Conservation (phyloP, 1,284 basidiomycete genomes). For the Cerrena zonata region DNA sequence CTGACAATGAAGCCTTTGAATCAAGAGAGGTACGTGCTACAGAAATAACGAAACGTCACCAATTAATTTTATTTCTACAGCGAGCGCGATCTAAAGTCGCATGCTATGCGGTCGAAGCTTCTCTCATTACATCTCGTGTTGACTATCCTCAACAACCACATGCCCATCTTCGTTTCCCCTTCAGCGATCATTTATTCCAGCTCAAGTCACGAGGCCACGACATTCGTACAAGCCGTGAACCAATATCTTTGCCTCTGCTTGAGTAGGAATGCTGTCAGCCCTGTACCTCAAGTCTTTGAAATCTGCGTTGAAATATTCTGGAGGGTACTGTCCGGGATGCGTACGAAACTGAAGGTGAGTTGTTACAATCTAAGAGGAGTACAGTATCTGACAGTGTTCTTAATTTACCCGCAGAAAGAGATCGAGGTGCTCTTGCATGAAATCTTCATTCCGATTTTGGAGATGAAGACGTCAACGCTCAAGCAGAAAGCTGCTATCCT, state of each 20-base stretch:
- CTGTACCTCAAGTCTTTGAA: slow-evolving; percentile 96
- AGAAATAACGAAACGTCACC: slow-evolving; percentile 1
- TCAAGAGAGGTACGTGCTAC: slow-evolving; percentile 83
- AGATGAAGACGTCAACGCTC: slow-evolving; percentile 94
- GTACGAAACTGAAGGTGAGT: slow-evolving; percentile 87
- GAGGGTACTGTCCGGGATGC: slow-evolving; percentile 88
- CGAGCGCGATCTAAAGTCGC: slow-evolving; percentile 88
- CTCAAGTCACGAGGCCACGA: slow-evolving; percentile 78
- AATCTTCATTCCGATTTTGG: slow-evolving; percentile 97
- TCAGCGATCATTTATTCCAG: slow-evolving; percentile 83
- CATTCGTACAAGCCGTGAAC: slow-evolving; percentile 87
- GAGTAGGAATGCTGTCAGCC: slow-evolving; percentile 92
- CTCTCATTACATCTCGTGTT: slow-evolving; percentile 89
- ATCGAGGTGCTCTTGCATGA: slow-evolving; percentile 97
- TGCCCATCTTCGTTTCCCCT: slow-evolving; percentile 83
- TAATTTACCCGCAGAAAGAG: slow-evolving; percentile 77
- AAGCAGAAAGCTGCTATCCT: slow-evolving; percentile 91
- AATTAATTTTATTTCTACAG: slow-evolving; percentile 33
- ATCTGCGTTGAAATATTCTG: slow-evolving; percentile 98
- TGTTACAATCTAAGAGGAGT: background rate
- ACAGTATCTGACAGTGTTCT: no score
- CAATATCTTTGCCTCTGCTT: slow-evolving; percentile 92
- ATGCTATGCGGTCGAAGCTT: slow-evolving; percentile 92
- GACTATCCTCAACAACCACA: slow-evolving; percentile 87
- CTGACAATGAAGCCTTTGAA: slow-evolving; percentile 96